These are phyloP conservation scores for Phytophthora lateralis DNA, from an alignment of 352 stramenopile species.

Conservation along the genomic window DNA sequence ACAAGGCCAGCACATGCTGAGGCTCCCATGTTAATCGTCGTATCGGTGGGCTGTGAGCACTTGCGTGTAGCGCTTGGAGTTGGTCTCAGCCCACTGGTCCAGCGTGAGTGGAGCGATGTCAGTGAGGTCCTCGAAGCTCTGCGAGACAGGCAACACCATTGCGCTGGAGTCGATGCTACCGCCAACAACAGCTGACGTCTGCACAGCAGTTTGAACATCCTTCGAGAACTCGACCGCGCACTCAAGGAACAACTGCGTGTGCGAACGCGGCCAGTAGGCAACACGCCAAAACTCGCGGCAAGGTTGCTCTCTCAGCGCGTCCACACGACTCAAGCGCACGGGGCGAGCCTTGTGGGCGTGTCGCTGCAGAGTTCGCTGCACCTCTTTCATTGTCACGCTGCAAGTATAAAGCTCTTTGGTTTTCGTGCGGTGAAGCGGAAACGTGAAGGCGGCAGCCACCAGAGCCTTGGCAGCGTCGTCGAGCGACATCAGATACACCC, in stretches of 20 bases:
- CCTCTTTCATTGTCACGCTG: conserved; percentile 49
- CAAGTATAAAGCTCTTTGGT: conserved; percentile 56
- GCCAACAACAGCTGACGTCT: conserved; percentile 21
- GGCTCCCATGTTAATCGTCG: neutral
- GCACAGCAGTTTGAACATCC: conserved; percentile 27
- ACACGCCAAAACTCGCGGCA: conserved; percentile 61
- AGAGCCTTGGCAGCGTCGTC: conserved; percentile 64
- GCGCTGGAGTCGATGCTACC: conserved; percentile 22
- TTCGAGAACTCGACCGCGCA: conserved; percentile 51
- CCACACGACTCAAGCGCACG: conserved; percentile 47
- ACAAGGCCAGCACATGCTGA: neutral
- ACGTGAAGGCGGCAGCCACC: conserved; percentile 53
- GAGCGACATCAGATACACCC: conserved; percentile 59
- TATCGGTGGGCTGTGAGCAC: conserved; percentile 35
- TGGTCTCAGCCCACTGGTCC: conserved; percentile 54
- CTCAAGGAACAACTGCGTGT: conserved; percentile 58
- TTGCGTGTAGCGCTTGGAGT: conserved; percentile 57
- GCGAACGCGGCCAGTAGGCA: conserved; percentile 52
- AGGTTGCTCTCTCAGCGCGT: conserved; percentile 44
- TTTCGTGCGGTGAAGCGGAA: conserved; percentile 54
- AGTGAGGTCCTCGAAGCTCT: conserved; percentile 66
- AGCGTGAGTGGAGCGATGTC: conserved; percentile 55
- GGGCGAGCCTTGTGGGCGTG: conserved; percentile 40
- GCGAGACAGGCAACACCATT: conserved; percentile 41
- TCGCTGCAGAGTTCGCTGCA: conserved; percentile 45